phyloP scores from a whole-genome alignment of 257 asterid species.

The Ajuga chamaepitys region DNA sequence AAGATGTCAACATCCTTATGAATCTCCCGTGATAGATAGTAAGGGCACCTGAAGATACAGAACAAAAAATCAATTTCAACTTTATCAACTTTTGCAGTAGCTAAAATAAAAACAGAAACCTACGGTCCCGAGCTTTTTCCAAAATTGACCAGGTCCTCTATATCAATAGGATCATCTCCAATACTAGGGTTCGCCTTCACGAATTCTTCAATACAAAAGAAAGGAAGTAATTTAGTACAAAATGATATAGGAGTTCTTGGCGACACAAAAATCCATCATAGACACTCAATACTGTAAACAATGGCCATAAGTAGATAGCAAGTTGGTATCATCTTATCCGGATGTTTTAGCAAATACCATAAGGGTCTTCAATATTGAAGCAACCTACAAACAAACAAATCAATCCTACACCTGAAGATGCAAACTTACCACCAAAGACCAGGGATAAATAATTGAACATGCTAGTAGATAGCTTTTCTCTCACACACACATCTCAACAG shows the following conservation, averaged over 20 bases:
- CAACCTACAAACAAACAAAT: background rate
- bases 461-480: background rate
- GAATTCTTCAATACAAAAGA: constrained; percentile 42
- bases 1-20: constrained; percentile 84
- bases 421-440: background rate
- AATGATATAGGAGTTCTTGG: background rate
- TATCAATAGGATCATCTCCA: constrained; percentile 95
- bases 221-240: background rate
- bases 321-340: background rate
- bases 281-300: background rate
- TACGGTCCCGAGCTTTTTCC: constrained; percentile 93
- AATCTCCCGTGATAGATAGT: constrained; percentile 84
- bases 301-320: background rate
- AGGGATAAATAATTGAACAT: background rate
- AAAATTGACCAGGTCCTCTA: constrained; percentile 90
- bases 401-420: background rate
- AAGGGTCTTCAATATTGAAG: background rate
- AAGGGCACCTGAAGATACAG: constrained; percentile 71
- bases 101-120: constrained; percentile 26
- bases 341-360: background rate
- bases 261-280: constrained; percentile 2
- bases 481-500: background rate
- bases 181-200: constrained; percentile 56
- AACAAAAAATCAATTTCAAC: constrained; percentile 18
- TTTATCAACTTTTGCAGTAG: constrained; percentile 5